A percentile compares a stretch with the other conserved stretches of the same genome.
phyloP scores from a whole-genome alignment of 2,329 filamentous ascomycete genomes.

The Ophiostoma quercus region DNA sequence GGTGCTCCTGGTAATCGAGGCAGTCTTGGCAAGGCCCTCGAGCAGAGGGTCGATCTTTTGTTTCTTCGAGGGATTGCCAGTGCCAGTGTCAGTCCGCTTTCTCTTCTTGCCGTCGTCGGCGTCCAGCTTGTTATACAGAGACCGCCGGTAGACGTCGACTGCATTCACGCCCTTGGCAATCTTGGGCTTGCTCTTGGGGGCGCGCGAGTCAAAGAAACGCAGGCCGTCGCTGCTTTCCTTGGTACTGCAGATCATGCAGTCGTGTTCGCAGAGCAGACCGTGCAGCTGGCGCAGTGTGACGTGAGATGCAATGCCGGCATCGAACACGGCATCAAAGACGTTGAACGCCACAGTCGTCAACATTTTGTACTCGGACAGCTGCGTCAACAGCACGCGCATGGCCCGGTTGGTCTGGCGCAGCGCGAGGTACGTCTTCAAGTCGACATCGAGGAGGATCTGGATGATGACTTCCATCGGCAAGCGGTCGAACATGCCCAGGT shows the following conservation, averaged over 20 bases:
- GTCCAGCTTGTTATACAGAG: background rate
- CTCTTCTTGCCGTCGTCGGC: background rate
- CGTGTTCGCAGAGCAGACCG: constrained; percentile 16
- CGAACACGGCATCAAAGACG: constrained; percentile 18
- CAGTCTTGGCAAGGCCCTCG: background rate
- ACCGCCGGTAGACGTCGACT: constrained; percentile 8
- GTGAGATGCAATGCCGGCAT: constrained; percentile 13
- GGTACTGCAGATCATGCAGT: constrained; percentile 22
- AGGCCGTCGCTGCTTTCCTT: constrained; percentile 6
- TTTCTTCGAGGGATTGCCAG: background rate
- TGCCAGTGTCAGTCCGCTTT: background rate
- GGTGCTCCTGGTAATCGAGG: background rate
- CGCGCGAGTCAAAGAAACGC: constrained; percentile 21
- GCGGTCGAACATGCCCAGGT: constrained; percentile 12
- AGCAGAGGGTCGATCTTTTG: constrained; percentile 6
- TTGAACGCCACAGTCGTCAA: constrained; percentile 12
- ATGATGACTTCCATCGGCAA: constrained; percentile 19
- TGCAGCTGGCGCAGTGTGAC: constrained; percentile 18
- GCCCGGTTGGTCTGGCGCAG: constrained; percentile 20
- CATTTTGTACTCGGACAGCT: background rate
- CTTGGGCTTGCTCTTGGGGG: constrained; percentile 12
- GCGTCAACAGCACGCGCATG: constrained; percentile 9
- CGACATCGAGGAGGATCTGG: constrained; percentile 8
- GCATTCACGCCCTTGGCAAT: constrained; percentile 12
- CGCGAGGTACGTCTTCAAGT: constrained; percentile 16